A percentile compares a stretch with the other conserved stretches of the same genome.
phyloP scores from a whole-genome alignment of 2,329 filamentous ascomycete genomes.

The Clarireedia sp. region DNA sequence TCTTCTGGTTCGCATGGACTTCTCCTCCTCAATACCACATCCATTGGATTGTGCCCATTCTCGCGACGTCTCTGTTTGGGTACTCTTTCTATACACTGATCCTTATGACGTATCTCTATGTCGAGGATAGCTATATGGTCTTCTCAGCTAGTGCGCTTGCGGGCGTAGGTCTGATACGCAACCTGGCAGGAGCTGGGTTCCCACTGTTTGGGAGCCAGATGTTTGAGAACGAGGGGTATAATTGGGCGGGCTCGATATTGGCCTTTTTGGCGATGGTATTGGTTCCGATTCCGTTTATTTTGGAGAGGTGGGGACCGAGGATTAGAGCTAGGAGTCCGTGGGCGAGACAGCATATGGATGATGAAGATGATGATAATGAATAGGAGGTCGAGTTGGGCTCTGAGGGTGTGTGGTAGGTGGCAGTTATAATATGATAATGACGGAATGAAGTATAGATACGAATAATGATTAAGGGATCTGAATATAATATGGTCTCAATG shows the following conservation, averaged over 20 bases:
- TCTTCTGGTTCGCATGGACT: constrained; percentile 34
- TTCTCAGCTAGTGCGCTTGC: constrained; percentile 36
- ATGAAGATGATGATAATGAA: not conserved
- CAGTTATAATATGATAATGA: too few species aligned
- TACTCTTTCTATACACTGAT: constrained; percentile 44
- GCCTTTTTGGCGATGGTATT: constrained; percentile 31
- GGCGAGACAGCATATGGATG: constrained; percentile 12
- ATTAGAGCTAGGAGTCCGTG: constrained; percentile 25
- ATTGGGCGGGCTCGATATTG: constrained; percentile 32
- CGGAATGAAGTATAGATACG: too few species aligned
- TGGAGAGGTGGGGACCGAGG: constrained; percentile 21
- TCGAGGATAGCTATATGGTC: constrained; percentile 40
- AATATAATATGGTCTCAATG: too few species aligned
- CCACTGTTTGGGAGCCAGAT: constrained; percentile 33
- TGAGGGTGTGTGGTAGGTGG: too few species aligned
- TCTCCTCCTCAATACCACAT: constrained; percentile 16
- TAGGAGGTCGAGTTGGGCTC: too few species aligned
- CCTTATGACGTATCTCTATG: constrained; percentile 41
- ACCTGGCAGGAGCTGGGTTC: constrained; percentile 33
- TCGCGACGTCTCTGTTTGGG: constrained; percentile 42
- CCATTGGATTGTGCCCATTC: constrained; percentile 37
- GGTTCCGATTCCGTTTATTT: constrained; percentile 30
- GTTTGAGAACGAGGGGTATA: constrained; percentile 30
- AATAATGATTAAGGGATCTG: too few species aligned
- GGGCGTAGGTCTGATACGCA: constrained; percentile 34